These are phyloP conservation scores for Candida nanaspora DNA, from an alignment of 805 yeast species.

Conservation along the genomic window DNA sequence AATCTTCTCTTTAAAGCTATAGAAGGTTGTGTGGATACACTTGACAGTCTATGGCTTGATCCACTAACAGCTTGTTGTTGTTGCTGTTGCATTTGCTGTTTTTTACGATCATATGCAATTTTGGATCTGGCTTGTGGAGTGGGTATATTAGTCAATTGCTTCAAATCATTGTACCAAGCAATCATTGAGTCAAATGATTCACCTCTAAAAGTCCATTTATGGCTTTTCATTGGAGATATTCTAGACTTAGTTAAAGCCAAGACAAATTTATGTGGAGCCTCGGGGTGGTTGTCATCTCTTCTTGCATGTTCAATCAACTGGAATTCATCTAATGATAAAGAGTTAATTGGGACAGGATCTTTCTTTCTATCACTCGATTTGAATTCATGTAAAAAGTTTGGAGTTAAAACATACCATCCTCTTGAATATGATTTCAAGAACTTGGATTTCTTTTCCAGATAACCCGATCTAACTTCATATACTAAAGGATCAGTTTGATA, in stretches of 20 bases:
- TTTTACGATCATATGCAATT: slow-evolving; percentile 29
- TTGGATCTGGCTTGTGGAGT: slow-evolving; percentile 54
- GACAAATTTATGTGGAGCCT: slow-evolving; percentile 66
- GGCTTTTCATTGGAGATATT: slow-evolving; percentile 72
- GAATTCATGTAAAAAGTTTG: slow-evolving; percentile 85
- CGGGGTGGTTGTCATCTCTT: slow-evolving; percentile 50
- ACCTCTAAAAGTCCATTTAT: slow-evolving; percentile 94
- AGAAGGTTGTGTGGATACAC: neutral
- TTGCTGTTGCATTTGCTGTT: slow-evolving; percentile 5
- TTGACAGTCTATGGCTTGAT: slow-evolving; percentile 1
- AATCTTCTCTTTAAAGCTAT: neutral
- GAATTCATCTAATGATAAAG: slow-evolving; percentile 72
- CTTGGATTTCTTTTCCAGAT: slow-evolving; percentile 84
- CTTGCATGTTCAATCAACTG: slow-evolving; percentile 77
- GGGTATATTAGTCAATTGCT: slow-evolving; percentile 54
- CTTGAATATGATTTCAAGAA: slow-evolving; percentile 84
- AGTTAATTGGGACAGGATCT: slow-evolving; percentile 79
- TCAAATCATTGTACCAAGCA: slow-evolving; percentile 78
- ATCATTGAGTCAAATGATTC: slow-evolving; percentile 75
- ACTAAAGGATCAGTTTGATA: slow-evolving; percentile 66
- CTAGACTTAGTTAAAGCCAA: slow-evolving; percentile 66
- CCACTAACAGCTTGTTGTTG: too few relatives aligned
- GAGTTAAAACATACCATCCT: slow-evolving; percentile 88
- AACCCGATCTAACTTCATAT: slow-evolving; percentile 65
- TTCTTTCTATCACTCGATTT: slow-evolving; percentile 74